Conservation (phyloP, 2,329 filamentous ascomycete species). For the Fonsecaea monophora region DNA sequence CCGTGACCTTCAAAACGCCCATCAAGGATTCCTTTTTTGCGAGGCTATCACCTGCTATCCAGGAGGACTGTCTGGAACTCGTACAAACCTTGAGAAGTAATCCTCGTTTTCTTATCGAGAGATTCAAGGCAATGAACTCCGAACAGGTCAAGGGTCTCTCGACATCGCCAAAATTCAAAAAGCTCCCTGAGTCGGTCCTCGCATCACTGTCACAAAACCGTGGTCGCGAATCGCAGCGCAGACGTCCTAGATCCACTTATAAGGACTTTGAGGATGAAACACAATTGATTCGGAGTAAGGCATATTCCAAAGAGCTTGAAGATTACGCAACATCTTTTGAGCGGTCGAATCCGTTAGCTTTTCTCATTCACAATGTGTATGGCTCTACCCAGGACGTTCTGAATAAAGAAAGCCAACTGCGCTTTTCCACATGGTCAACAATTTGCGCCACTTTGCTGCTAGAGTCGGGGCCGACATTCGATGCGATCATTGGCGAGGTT, state of each 20-base stretch:
- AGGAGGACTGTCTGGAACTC: conserved; percentile 79
- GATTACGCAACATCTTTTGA: conserved; percentile 88
- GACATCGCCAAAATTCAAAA: conserved; percentile 77
- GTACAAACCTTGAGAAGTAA: conserved; percentile 83
- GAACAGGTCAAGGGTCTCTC: conserved; percentile 79
- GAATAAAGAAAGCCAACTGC: conserved; percentile 77
- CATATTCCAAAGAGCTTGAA: conserved; percentile 67
- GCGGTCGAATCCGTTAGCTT: conserved; percentile 82
- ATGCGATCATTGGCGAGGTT: conserved; percentile 81
- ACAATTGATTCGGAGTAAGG: conserved; percentile 47
- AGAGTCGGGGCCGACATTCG: conserved; percentile 75
- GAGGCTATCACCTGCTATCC: conserved; percentile 76
- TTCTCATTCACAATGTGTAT: conserved; percentile 86
- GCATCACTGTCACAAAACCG: conserved; percentile 66
- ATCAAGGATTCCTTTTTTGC: conserved; percentile 53
- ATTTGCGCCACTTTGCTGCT: conserved; percentile 83
- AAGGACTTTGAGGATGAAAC: conserved; percentile 78
- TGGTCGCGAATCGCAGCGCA: conserved; percentile 55
- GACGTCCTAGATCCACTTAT: conserved; percentile 53
- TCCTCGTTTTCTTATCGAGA: conserved; percentile 83
- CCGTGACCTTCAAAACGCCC: conserved; percentile 1
- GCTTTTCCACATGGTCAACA: conserved; percentile 86
- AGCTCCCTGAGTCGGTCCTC: conserved; percentile 82
- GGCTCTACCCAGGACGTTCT: conserved; percentile 83
- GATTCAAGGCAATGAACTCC: conserved; percentile 76